A percentile compares a stretch with the other conserved stretches of the same genome.
These are phyloP conservation scores for Mortierella sp. DNA, from an alignment of 371 early-diverging fungal genomes.

Conservation along the genomic window DNA sequence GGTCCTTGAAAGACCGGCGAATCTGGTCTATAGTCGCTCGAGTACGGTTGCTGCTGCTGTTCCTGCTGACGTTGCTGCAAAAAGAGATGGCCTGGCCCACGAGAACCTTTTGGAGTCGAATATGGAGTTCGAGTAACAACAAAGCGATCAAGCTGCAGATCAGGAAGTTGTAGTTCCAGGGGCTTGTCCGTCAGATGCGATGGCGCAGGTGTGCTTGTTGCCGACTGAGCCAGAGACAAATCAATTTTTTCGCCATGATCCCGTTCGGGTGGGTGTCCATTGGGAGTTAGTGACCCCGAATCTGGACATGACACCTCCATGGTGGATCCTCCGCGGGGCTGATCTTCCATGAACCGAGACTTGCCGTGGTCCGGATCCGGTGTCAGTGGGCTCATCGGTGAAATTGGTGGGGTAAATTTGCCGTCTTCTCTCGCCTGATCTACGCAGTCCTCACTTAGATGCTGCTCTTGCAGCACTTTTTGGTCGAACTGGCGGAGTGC, in stretches of 20 bases:
- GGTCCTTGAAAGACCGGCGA: constrained; percentile 51
- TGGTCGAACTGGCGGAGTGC: constrained; percentile 35
- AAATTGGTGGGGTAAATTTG: constrained; percentile 34
- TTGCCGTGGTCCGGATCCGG: constrained; percentile 19
- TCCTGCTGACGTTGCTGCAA: constrained; percentile 3
- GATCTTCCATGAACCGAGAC: constrained; percentile 7
- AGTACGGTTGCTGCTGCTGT: constrained; percentile 2
- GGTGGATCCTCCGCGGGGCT: background rate
- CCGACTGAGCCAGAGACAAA: background rate
- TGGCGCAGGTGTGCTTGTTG: background rate
- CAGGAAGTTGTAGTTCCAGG: background rate
- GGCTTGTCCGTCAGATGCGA: constrained; percentile 1
- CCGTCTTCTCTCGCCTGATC: background rate
- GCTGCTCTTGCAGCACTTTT: constrained; percentile 12
- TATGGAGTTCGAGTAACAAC: constrained; percentile 29
- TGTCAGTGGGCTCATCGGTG: constrained; percentile 35
- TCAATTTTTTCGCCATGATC: background rate
- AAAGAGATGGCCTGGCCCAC: constrained; percentile 13
- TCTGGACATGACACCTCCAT: constrained; percentile 1
- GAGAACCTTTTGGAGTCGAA: constrained; percentile 35
- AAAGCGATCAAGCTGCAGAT: constrained; percentile 5
- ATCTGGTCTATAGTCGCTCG: constrained; percentile 32
- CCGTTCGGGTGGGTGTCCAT: background rate
- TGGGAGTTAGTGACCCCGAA: background rate
- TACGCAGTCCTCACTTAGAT: background rate